These are phyloP conservation scores for Tripterygium wilfordii DNA, from an alignment of 177 flowering plant genomes.

Conservation along the genomic window DNA sequence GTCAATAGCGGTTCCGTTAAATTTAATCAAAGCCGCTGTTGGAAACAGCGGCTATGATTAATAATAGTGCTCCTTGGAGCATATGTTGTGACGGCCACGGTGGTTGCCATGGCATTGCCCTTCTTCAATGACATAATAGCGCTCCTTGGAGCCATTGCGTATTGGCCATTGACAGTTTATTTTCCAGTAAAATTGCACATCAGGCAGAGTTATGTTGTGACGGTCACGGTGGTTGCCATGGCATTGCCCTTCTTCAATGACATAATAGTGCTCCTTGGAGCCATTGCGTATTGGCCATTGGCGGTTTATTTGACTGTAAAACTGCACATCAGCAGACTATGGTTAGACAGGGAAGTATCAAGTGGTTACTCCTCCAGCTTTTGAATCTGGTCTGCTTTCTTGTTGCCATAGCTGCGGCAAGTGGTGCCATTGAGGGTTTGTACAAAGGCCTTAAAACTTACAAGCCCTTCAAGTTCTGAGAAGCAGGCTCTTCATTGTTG, in stretches of 20 bases:
- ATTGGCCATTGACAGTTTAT: constrained; percentile 46
- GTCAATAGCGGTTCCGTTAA: too few relatives aligned
- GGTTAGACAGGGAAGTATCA: constrained; percentile 6
- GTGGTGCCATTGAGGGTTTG: constrained; percentile 37
- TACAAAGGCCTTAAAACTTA: constrained; percentile 11
- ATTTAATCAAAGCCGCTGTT: too few relatives aligned
- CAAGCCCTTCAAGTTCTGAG: constrained; percentile 24
- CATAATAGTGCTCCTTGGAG: constrained; percentile 41
- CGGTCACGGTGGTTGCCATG: constrained; percentile 35
- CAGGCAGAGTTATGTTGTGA: constrained; percentile 25
- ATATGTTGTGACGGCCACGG: constrained; percentile 26
- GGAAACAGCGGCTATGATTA: too few relatives aligned
- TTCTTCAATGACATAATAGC: constrained; percentile 59
- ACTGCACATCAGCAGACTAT: constrained; percentile 38
- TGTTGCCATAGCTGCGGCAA: constrained; percentile 30
- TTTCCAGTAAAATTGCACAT: constrained; percentile 51
- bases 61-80: too few relatives aligned
- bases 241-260: constrained; percentile 57
- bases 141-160: too few relatives aligned
- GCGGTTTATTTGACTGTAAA: constrained; percentile 42
- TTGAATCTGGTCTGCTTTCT: constrained; percentile 26
- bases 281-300: constrained; percentile 46
- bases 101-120: constrained; percentile 47
- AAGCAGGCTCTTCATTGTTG: background rate
- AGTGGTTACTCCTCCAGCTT: constrained; percentile 27